Evolutionary conservation across 768 basidiomycete genomes (phyloP).

Genomic region (Lyophyllum decastes): DNA sequence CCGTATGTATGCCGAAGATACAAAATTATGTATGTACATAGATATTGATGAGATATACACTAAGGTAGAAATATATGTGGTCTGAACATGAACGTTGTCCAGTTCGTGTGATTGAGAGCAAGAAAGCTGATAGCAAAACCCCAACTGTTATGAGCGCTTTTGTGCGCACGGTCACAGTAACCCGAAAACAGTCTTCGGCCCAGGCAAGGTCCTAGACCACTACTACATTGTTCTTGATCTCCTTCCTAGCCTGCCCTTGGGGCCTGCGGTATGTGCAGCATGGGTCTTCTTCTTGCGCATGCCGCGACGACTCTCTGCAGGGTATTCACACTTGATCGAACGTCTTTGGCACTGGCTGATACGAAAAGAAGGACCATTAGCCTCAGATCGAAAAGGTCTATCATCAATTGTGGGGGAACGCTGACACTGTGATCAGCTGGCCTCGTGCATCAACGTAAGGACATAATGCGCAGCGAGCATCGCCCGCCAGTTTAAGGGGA

Average conservation of each 20-base stretch:
- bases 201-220: not conserved
- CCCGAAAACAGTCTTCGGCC: not conserved
- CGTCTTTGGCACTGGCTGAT: conserved; percentile 73
- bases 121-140: not conserved
- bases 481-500: conserved; percentile 2
- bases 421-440: conserved; percentile 10
- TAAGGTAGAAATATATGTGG: not conserved
- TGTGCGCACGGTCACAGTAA: not conserved
- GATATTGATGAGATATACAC: conserved; percentile 4
- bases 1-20: not conserved
- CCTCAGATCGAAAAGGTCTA: conserved; percentile 1
- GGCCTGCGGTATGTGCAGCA: conserved; percentile 15
- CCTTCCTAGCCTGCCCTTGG: conserved; percentile 23
- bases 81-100: not conserved
- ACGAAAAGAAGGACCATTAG: conserved; percentile 13
- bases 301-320: conserved; percentile 68
- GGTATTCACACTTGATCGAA: conserved; percentile 71
- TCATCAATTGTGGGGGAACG: not conserved
- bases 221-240: conserved; percentile 12
- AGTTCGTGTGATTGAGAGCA: not conserved
- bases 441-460: conserved; percentile 14
- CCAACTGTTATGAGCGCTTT: not conserved
- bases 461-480: conserved; percentile 3
- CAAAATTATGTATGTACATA: conserved; percentile 12
- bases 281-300: conserved; percentile 55